These are phyloP conservation scores for Themeda triandra DNA, from an alignment of 176 grass and related monocot species.

Conservation along the genomic window DNA sequence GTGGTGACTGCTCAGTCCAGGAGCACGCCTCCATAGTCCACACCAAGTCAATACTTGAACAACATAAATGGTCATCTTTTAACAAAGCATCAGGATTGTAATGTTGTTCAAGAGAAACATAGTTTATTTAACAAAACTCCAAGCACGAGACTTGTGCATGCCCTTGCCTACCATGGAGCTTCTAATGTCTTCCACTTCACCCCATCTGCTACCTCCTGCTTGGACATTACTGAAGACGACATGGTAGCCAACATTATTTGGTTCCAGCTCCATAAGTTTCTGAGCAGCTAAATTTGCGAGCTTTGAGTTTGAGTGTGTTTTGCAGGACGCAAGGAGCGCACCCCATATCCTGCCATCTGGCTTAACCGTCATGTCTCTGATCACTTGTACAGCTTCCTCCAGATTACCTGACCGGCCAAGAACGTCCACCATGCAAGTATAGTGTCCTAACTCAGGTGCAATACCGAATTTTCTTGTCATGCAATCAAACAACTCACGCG, in stretches of 20 bases:
- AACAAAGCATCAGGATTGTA: background rate
- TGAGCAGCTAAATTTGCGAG: constrained; percentile 36
- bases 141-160: constrained; percentile 35
- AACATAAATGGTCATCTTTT: background rate
- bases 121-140: background rate
- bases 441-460: constrained; percentile 39
- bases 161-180: constrained; percentile 5
- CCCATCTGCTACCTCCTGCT: constrained; percentile 34
- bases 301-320: constrained; percentile 22
- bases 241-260: constrained; percentile 45
- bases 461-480: constrained; percentile 33
- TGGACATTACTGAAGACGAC: constrained; percentile 48
- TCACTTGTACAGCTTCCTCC: constrained; percentile 31
- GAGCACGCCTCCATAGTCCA: too few species aligned
- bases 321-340: constrained; percentile 51
- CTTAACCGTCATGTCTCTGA: constrained; percentile 31
- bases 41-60: too few species aligned
- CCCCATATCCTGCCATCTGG: constrained; percentile 54
- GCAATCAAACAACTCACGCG: constrained; percentile 37
- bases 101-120: background rate
- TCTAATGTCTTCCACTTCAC: constrained; percentile 35
- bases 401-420: constrained; percentile 48
- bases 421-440: constrained; percentile 40
- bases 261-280: constrained; percentile 49
- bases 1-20: too few species aligned